Base-by-base conservation (phyloP, 163 green algal species). In the Scenedesmus sp. region DNA sequence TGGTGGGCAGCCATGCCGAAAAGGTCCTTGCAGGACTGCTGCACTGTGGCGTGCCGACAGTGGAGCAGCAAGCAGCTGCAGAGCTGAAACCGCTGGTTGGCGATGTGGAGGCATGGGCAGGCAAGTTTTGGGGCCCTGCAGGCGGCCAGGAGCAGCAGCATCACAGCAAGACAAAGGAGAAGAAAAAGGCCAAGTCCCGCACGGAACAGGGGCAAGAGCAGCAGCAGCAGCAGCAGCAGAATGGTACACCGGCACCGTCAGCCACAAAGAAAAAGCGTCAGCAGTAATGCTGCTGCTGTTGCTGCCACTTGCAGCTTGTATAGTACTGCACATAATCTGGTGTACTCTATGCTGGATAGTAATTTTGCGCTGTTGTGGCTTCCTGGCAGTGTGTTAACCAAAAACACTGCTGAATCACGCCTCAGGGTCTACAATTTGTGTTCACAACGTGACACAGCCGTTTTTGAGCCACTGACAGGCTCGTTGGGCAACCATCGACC, bases 21-120 rank as follows among this genome's bases (percentile, higher is more conserved):
- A 98, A 98, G 94, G 95, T 98, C 57, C 85, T 97, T 34, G 96
- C 95, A 55, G 95, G 94, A 57, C 23, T 98, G 86, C 18, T 96
- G 74, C 84, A 94, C 6, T 94, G 94, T 90, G 95, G 94, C 2
- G 91, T 87, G 15, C 59, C 15, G 46, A 52, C 79, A 1, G 94
- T 95, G 1, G 84, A 73, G 81, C 26, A 59, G 54, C 93, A 88
- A 10, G 95, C 92, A 2, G 82, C 64, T 3, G 92, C 90, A 67
- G 94, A 96, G 91, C 91, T 96, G 10, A 57, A 86, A 76, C 84
- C 91, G 34, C 67, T 96, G 73, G 84, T 92, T 1, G 87, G 82
- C 18, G 87, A 92, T 84, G 82, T 84, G 60, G 82, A 74, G 13
- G 73, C 56, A 1, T 94, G 91, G 91, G 85, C 73, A n/a, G 88